These are phyloP conservation scores for Monocercomonoides exilis DNA, from an alignment of 78 protist species.

Conservation along the genomic window DNA sequence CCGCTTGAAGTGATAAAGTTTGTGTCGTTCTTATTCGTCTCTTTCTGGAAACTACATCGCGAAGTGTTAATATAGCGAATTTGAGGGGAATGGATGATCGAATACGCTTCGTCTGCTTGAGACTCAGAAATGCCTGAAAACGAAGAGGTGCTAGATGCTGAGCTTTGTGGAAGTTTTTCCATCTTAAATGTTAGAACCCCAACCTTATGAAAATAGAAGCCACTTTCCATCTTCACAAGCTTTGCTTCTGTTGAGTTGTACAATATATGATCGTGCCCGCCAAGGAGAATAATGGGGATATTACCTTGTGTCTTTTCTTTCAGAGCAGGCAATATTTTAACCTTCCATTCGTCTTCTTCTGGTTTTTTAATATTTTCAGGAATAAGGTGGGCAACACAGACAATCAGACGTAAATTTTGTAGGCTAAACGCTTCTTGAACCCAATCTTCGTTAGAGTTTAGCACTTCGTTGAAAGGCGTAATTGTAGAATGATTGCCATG, in stretches of 20 bases:
- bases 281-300: background rate
- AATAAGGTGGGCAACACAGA: background rate
- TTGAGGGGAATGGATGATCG: background rate
- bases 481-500: background rate
- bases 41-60: background rate
- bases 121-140: background rate
- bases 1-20: background rate
- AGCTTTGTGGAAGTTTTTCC: background rate
- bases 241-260: background rate
- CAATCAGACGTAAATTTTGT: background rate
- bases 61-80: background rate
- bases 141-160: background rate
- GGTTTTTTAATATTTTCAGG: background rate
- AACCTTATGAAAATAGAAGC: background rate
- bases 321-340: background rate
- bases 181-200: background rate
- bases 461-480: too few relatives aligned
- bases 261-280: background rate
- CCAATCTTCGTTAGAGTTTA: background rate
- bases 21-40: background rate
- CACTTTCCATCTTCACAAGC: background rate
- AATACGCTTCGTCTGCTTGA: background rate
- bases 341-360: background rate
- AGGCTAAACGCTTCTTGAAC: background rate
- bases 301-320: background rate